Conservation (phyloP, 495 filamentous ascomycete genomes). For the Oidiodendron maius region DNA sequence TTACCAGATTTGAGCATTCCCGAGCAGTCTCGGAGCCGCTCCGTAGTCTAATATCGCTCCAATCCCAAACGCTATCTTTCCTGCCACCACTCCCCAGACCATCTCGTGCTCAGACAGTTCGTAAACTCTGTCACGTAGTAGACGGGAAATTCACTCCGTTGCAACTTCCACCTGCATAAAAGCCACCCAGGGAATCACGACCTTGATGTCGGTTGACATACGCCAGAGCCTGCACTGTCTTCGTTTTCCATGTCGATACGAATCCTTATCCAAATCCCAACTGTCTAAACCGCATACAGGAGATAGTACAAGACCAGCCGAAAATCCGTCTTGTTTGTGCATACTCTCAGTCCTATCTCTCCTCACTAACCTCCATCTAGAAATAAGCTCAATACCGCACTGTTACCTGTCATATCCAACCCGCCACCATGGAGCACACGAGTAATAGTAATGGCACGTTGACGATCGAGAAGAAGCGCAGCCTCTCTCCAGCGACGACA, state of each 20-base stretch:
- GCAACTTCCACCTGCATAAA: no score
- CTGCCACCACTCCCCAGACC: no score
- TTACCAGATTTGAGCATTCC: no score
- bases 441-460: slow-evolving; percentile 16
- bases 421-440: slow-evolving; percentile 22
- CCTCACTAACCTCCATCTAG: not conserved
- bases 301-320: slow-evolving; percentile 40
- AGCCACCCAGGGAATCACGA: slow-evolving; percentile 10
- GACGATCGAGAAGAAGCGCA: slow-evolving; percentile 38
- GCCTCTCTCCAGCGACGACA: slow-evolving; percentile 38
- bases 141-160: slow-evolving; percentile 14
- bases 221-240: slow-evolving; percentile 63
- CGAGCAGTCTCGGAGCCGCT: no score
- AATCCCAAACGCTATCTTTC: no score
- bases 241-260: slow-evolving; percentile 63
- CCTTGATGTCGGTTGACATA: slow-evolving; percentile 75
- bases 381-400: slow-evolving; percentile 2
- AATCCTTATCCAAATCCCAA: slow-evolving; percentile 66
- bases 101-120: no score
- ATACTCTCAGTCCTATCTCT: not conserved
- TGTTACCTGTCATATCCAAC: slow-evolving; percentile 3
- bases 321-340: slow-evolving; percentile 21
- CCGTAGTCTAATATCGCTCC: no score
- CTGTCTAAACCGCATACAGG: slow-evolving; percentile 68
- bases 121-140: no score